phyloP scores from a whole-genome alignment of 768 basidiomycete species.

The Leucocoprinus birnbaumii region DNA sequence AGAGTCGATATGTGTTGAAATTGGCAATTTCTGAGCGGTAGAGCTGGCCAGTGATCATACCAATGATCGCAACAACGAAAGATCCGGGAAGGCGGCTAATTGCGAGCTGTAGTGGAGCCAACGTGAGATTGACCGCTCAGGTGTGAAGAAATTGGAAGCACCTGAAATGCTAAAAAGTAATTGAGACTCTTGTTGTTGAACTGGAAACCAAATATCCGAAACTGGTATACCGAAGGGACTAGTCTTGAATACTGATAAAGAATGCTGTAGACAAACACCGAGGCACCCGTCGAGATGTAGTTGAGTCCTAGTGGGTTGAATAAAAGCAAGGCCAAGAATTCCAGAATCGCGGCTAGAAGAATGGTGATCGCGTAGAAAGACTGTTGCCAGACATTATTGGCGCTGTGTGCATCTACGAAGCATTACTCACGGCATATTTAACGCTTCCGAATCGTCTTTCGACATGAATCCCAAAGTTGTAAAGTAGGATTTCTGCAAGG shows the following conservation, averaged over 20 bases:
- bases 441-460: constrained; percentile 86
- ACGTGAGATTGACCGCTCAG: neutral
- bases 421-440: constrained; percentile 76
- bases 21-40: constrained; percentile 83
- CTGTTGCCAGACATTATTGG: constrained; percentile 32
- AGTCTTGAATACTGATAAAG: constrained; percentile 81
- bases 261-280: constrained; percentile 73
- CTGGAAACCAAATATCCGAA: constrained; percentile 70
- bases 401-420: neutral
- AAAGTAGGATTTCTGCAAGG: constrained; percentile 70
- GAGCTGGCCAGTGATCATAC: constrained; percentile 67
- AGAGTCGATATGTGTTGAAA: constrained; percentile 77
- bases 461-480: constrained; percentile 63
- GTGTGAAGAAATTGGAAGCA: constrained; percentile 26
- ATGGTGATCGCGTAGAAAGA: constrained; percentile 74
- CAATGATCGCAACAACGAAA: constrained; percentile 55
- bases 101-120: constrained; percentile 48
- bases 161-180: constrained; percentile 74
- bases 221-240: constrained; percentile 74
- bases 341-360: constrained; percentile 62
- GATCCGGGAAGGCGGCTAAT: constrained; percentile 69
- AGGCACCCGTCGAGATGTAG: constrained; percentile 71
- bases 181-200: constrained; percentile 75
- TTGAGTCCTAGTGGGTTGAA: constrained; percentile 71
- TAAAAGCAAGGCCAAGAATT: constrained; percentile 62